Conservation (phyloP, 225 moss, liverwort and hornwort species). For the Bryum argenteum region DNA sequence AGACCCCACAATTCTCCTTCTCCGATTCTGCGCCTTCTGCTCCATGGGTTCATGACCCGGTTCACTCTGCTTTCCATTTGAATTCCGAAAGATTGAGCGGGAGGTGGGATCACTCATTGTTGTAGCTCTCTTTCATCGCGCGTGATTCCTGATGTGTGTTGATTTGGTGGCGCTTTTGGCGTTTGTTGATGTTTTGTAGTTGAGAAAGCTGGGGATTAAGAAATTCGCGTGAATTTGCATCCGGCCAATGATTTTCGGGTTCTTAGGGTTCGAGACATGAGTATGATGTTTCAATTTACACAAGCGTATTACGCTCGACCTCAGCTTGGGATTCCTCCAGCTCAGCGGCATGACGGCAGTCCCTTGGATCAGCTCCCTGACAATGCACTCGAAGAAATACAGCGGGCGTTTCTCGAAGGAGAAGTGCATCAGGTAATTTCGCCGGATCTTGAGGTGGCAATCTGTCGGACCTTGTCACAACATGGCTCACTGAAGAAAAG, state of each 20-base stretch:
- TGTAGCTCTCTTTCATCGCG: no score
- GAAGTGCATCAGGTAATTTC: conserved; percentile 23
- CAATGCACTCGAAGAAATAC: conserved; percentile 36
- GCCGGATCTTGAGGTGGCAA: conserved; percentile 32
- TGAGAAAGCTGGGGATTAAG: no score
- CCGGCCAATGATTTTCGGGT: not conserved
- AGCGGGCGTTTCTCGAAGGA: conserved; percentile 47
- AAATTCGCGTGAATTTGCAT: no score
- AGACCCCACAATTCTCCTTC: no score
- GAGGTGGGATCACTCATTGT: no score
- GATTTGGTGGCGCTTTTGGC: no score
- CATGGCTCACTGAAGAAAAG: conserved; percentile 39
- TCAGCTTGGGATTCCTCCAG: not conserved
- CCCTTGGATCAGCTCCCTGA: conserved; percentile 39
- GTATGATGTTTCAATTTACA: conserved; percentile 22
- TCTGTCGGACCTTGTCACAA: conserved; percentile 55
- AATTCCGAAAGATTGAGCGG: no score
- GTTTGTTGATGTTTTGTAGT: no score
- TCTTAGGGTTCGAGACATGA: not conserved
- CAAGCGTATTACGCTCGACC: not conserved
- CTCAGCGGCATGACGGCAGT: not conserved
- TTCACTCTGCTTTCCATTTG: no score
- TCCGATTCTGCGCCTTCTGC: no score
- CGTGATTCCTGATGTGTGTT: no score
- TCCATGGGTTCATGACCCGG: no score